Evolutionary conservation across 2,329 filamentous ascomycete genomes (phyloP).

Genomic region (Arachnomyces sp.): DNA sequence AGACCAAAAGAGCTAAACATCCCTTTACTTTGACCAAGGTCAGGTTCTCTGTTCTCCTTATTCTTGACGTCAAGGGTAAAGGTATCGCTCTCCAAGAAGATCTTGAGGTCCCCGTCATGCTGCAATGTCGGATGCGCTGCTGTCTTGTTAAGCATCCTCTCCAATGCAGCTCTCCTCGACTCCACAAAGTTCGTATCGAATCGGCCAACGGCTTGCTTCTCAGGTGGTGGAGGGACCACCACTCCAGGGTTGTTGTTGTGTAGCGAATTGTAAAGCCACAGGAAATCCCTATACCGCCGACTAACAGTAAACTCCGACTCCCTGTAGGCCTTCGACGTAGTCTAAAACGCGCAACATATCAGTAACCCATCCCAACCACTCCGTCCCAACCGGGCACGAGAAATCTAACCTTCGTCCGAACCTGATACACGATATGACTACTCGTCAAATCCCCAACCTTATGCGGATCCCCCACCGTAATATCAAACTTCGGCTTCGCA

Average conservation of each 20-base stretch:
- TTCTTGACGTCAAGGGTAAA: constrained; percentile 98
- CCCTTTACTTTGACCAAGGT: constrained; percentile 83
- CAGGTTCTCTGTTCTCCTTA: constrained; percentile 83
- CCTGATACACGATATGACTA: constrained; percentile 95
- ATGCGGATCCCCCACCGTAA: constrained; percentile 89
- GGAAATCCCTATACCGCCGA: constrained; percentile 87
- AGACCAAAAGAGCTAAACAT: constrained; percentile 80
- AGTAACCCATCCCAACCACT: background rate
- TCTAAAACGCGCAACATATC: constrained; percentile 45
- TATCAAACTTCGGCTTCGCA: constrained; percentile 82
- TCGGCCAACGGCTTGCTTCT: constrained; percentile 93
- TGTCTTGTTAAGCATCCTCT: constrained; percentile 97
- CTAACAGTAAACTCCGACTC: constrained; percentile 89
- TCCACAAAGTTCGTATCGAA: constrained; percentile 98
- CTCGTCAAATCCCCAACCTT: constrained; percentile 96
- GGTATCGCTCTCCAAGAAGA: constrained; percentile 91
- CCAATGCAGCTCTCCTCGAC: constrained; percentile 76
- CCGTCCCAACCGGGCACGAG: no score
- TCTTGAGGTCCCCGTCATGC: constrained; percentile 86
- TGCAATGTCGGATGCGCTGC: constrained; percentile 83
- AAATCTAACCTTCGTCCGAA: constrained; percentile 67
- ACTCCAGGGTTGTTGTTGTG: constrained; percentile 92
- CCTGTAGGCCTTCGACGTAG: constrained; percentile 90
- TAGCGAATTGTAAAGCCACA: constrained; percentile 93
- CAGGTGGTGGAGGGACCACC: constrained; percentile 88